Evolutionary conservation across 495 filamentous ascomycete species (phyloP).

Genomic region (Lentithecium fluviatile): DNA sequence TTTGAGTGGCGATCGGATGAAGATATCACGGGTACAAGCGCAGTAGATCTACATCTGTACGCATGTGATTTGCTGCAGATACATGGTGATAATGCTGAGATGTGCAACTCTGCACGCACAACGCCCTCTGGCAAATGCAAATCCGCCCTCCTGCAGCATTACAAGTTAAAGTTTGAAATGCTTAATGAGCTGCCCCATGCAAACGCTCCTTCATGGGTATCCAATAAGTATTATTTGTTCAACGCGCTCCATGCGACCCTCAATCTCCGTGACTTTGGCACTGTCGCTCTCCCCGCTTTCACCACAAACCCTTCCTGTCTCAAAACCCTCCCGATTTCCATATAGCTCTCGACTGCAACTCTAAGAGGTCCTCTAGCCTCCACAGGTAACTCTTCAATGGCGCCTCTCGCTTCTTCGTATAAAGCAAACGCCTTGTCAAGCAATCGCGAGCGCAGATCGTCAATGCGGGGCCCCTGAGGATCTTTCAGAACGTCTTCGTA

Average conservation of each 20-base stretch:
- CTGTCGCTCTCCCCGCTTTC: conserved; percentile 57
- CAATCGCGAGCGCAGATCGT: conserved; percentile 51
- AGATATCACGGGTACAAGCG: too few relatives aligned
- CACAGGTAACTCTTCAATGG: conserved; percentile 57
- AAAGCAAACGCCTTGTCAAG: conserved; percentile 56
- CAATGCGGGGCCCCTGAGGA: conserved; percentile 46
- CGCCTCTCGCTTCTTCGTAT: conserved; percentile 50
- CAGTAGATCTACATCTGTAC: too few relatives aligned
- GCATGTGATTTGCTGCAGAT: too few relatives aligned
- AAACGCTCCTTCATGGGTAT: background rate
- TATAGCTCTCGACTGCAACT: conserved; percentile 69
- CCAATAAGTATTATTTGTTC: conserved; percentile 14
- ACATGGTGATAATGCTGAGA: too few relatives aligned
- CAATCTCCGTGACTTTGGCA: conserved; percentile 54
- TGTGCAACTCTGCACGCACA: too few relatives aligned
- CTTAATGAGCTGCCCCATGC: too few relatives aligned
- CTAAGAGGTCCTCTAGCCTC: conserved; percentile 59
- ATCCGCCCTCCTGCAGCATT: too few relatives aligned
- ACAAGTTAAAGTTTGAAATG: too few relatives aligned
- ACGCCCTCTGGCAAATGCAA: too few relatives aligned
- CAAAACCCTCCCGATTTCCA: conserved; percentile 67
- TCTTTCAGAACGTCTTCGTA: conserved; percentile 52
- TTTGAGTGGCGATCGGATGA: too few relatives aligned
- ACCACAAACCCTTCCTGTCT: conserved; percentile 46
- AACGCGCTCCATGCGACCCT: conserved; percentile 57